Base-by-base conservation (phyloP, 192 early-diverging fungal genomes). In the Funneliformis geosporum region DNA sequence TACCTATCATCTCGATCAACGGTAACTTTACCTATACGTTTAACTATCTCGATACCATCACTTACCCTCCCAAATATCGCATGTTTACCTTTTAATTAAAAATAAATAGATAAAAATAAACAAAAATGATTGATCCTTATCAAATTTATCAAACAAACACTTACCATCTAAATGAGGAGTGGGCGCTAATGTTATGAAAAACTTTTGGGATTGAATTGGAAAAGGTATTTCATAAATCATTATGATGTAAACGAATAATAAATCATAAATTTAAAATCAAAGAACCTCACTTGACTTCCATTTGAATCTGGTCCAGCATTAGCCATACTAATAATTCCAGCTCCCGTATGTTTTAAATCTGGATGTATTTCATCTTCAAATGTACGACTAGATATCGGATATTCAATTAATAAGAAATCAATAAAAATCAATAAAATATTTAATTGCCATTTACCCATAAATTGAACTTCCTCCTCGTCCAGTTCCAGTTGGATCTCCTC, bases 401-500 rank as follows among this genome's bases (percentile, higher is more conserved):
- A 5, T 42, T 21, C 42, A 14, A 62, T 21, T 68, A 67, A 25
- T 18, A 43, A 65, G 25, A 39, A 12, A 59, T 84, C 81, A 87
- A 73, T 12, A 80, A 42, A 82, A 86, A 76, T 77, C 14, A n/a
- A 18, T 27, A 43, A 21, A 6, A 46, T 68, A 47, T 14, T 40
- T 23, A 25, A 28, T 47, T 9, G n/a, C 10, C 27, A 59, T 76
- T 50, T 85, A 94, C 92, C 94, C 95, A 79, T 95, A 96, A 69
- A 96, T 96, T 67, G 89, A 91, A 23, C 82, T 72, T 23, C 98
- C 97, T 42, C 97, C 97, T 38, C 92, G 88, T 16, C 96, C 96
- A 14, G 95, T 99, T 28, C 93, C 96, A 4, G 97, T 98, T 27
- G 97, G 98, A 84, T 99, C 97, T 66, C 96, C 95, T 65, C 96